These are phyloP conservation scores for Metroxylon sagu DNA, from an alignment of 176 grass and related monocot genomes.

Conservation along the genomic window DNA sequence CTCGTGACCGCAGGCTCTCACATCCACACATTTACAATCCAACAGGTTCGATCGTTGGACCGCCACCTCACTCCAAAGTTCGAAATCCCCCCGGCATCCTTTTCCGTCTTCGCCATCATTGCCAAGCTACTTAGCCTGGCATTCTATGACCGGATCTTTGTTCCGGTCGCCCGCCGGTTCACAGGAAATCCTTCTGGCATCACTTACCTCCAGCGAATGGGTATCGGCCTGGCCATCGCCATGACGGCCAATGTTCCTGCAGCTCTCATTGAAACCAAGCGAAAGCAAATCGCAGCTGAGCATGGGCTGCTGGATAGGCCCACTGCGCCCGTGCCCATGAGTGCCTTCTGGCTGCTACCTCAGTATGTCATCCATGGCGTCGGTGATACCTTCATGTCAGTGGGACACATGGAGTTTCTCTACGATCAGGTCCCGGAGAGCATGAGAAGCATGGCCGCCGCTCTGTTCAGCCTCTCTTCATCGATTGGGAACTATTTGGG, in stretches of 20 bases:
- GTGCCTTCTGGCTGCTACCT: conserved; percentile 76
- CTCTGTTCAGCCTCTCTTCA: conserved; percentile 63
- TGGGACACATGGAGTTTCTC: conserved; percentile 79
- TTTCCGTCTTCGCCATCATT: conserved; percentile 9
- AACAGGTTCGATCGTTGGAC: conserved; percentile 10
- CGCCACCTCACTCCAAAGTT: conserved; percentile 4
- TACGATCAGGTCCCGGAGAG: conserved; percentile 88
- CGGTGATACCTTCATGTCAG: conserved; percentile 69
- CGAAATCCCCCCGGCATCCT: conserved; percentile 7
- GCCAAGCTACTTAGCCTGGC: conserved; percentile 4
- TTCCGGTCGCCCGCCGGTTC: conserved; percentile 20
- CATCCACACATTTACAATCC: conserved; percentile 4
- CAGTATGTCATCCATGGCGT: conserved; percentile 74
- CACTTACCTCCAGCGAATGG: conserved; percentile 69
- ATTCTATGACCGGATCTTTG: conserved; percentile 1
- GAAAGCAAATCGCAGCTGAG: conserved; percentile 34
- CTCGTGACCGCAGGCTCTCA: neutral
- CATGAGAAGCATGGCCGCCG: conserved; percentile 70
- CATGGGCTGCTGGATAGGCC: conserved; percentile 41
- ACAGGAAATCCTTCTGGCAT: conserved; percentile 54
- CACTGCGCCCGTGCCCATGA: conserved; percentile 36
- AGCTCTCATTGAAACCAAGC: conserved; percentile 43
- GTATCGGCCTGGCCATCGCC: conserved; percentile 55
- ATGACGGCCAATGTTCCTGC: conserved; percentile 45
- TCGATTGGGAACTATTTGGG: conserved; percentile 69